Base-by-base conservation (phyloP, 1,284 basidiomycete species). In the Chiua sp. region DNA sequence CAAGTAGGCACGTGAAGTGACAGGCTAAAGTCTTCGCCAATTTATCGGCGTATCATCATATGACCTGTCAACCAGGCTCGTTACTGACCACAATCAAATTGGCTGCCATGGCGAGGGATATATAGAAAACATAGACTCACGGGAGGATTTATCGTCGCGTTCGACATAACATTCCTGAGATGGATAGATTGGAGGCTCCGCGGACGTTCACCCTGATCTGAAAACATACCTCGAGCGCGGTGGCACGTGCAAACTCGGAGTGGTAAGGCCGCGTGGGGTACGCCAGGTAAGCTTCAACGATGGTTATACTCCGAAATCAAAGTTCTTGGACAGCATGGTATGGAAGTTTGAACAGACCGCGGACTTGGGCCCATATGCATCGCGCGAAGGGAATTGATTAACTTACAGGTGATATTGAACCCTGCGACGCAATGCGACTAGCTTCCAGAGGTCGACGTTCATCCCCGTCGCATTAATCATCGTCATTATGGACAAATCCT, bases 81-180 rank as follows among this genome's bases (percentile, higher is more conserved):
- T 44, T 22, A n/a, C 20, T 22, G 11, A n/a, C 42, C 30, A 37
- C 22, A 35, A 28, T 20, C 54, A 51, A 35, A 44, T n/a, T 22
- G 26, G 56, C 56, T 66, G 37, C 32, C 60, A 68, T 55, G 56
- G 49, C 13, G 39, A 60, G 28, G 20, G 33, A 5, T n/a, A 20
- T 39, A 30, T 23, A 3, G 6, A 39, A 39, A 39, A 39, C 30
- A 46, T n/a, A 3, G 37, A 22, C 42, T 33, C 33, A 33, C 33
- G n/a, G n/a, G n/a, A 39, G 44, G 50, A 55, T 51, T 11, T 37
- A n/a, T n/a, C 3, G 52, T 59, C 53, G 44, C 55, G 35, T 37
- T 59, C 52, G 22, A 48, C 32, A 22, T 33, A 4, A 28, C 8
- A 16, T 42, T 37, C 55, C 55, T 54, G 48, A 32, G 39, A 49